Evolutionary conservation across 345 rosid species (phyloP).

Genomic region (Turnera subulata): DNA sequence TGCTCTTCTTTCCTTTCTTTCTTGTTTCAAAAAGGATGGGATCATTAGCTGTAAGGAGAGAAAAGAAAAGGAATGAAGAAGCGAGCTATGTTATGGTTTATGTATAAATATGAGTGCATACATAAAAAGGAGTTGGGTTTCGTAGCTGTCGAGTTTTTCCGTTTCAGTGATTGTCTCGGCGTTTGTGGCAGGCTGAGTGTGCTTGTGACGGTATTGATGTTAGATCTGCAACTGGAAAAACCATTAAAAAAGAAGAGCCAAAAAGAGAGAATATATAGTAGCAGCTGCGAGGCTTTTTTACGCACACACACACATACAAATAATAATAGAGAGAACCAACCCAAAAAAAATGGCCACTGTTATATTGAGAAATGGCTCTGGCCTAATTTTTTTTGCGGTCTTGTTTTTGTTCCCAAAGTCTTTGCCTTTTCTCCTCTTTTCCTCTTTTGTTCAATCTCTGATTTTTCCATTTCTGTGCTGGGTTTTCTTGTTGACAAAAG

Average conservation of each 20-base stretch:
- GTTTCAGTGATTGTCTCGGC: conserved; percentile 67
- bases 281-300: no score
- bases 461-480: conserved; percentile 25
- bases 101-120: conserved; percentile 5
- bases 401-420: conserved; percentile 15
- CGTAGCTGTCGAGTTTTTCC: conserved; percentile 34
- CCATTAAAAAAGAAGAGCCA: conserved; percentile 13
- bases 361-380: conserved; percentile 14
- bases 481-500: conserved; percentile 4
- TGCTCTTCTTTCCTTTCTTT: conserved; percentile 1
- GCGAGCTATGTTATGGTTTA: not conserved
- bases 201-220: conserved; percentile 31
- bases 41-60: no score
- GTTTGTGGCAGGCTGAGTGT: conserved; percentile 53
- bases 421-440: conserved; percentile 9
- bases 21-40: not conserved
- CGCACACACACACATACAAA: no score
- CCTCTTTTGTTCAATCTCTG: conserved; percentile 20
- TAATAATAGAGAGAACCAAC: no score
- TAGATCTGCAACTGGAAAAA: conserved; percentile 70
- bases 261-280: no score
- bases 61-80: not conserved
- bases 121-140: conserved; percentile 16
- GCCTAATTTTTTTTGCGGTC: not conserved
- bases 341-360: conserved; percentile 29